Percentiles rank a stretch among this genome's conserved stretches.
These are phyloP conservation scores for Papiliotrema flavescens DNA, from an alignment of 1,284 basidiomycete species.

Conservation along the genomic window DNA sequence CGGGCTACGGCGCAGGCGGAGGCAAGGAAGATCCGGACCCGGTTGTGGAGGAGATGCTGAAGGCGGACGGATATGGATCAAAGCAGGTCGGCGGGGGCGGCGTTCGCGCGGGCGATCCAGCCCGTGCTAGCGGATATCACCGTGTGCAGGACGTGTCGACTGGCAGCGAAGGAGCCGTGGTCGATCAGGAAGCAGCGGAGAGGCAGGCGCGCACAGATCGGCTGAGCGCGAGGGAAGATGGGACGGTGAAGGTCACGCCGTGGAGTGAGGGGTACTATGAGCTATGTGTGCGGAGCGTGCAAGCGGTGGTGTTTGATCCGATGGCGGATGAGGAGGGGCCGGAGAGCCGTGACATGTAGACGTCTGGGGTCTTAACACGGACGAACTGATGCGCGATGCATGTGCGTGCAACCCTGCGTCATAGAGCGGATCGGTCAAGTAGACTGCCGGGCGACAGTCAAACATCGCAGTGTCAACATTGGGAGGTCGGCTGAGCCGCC, in stretches of 20 bases:
- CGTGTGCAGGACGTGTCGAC: slow-evolving; percentile 17
- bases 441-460: too few species aligned
- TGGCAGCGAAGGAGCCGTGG: slow-evolving; percentile 27
- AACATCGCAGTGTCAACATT: too few species aligned
- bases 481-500: too few species aligned
- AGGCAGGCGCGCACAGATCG: not conserved
- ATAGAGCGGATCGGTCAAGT: too few species aligned
- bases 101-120: not conserved
- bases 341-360: slow-evolving; percentile 4
- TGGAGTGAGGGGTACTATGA: slow-evolving; percentile 49
- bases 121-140: slow-evolving; percentile 22
- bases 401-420: too few species aligned
- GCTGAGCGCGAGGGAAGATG: not conserved
- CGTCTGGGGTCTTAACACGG: too few species aligned
- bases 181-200: slow-evolving; percentile 11
- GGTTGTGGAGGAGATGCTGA: slow-evolving; percentile 31
- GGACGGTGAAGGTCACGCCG: slow-evolving; percentile 3
- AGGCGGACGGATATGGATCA: slow-evolving; percentile 17
- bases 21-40: slow-evolving; percentile 23
- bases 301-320: slow-evolving; percentile 45
- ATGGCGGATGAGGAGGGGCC: slow-evolving; percentile 24
- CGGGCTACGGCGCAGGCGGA: slow-evolving; percentile 13
- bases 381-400: too few species aligned
- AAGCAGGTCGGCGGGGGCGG: not conserved
- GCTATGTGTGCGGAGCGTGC: slow-evolving; percentile 48